These are phyloP conservation scores for Lichtheimia corymbifera DNA, from an alignment of 371 early-diverging fungal genomes.

Conservation along the genomic window DNA sequence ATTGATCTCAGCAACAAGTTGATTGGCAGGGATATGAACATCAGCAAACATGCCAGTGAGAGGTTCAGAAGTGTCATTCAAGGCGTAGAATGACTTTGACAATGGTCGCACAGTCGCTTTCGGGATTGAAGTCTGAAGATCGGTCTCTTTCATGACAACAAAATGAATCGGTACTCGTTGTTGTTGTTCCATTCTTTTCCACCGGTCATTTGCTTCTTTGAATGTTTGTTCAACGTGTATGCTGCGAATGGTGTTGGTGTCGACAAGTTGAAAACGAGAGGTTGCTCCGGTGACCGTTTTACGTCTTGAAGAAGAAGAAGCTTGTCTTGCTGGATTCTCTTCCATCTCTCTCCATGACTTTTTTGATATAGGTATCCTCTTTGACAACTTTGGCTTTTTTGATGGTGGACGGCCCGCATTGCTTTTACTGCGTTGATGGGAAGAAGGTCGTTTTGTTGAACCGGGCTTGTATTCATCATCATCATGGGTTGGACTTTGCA, in stretches of 20 bases:
- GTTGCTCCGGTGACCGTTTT: background rate
- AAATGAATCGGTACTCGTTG: slow-evolving; percentile 17
- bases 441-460: background rate
- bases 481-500: slow-evolving; percentile 5
- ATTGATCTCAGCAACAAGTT: slow-evolving; percentile 72
- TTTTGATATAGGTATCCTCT: slow-evolving; percentile 23
- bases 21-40: slow-evolving; percentile 51
- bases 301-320: background rate
- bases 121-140: slow-evolving; percentile 8
- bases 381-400: slow-evolving; percentile 26
- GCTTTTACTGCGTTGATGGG: slow-evolving; percentile 15
- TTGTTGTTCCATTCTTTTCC: slow-evolving; percentile 4
- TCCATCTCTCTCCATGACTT: slow-evolving; percentile 10
- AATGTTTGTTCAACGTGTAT: slow-evolving; percentile 11
- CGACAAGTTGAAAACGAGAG: slow-evolving; percentile 3
- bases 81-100: slow-evolving; percentile 15
- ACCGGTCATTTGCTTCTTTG: slow-evolving; percentile 15
- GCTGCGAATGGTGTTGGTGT: slow-evolving; percentile 22
- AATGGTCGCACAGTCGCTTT: slow-evolving; percentile 23
- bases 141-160: slow-evolving; percentile 5
- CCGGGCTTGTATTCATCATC: slow-evolving; percentile 8
- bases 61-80: slow-evolving; percentile 13
- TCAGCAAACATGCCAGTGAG: slow-evolving; percentile 75
- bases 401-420: slow-evolving; percentile 14
- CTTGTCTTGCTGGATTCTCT: background rate